These are phyloP conservation scores for Lonicera japonica DNA, from an alignment of 129 eudicot genomes.

Conservation along the genomic window DNA sequence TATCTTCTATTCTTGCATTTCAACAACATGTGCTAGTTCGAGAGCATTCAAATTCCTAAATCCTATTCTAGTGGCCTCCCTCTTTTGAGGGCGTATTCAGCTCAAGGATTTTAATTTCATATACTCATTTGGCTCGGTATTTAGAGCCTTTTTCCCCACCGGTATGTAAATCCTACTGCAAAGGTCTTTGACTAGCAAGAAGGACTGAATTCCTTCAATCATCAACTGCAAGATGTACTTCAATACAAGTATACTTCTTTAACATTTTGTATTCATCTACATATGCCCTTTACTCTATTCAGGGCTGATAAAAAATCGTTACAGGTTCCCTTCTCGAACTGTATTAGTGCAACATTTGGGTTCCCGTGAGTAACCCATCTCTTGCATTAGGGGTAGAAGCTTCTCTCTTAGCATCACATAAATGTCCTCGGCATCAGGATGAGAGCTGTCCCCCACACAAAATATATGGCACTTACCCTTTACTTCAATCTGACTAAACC, in stretches of 20 bases:
- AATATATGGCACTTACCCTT: constrained; percentile 38
- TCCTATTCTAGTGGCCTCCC: not conserved
- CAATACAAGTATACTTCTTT: too few species aligned
- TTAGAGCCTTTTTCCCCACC: not conserved
- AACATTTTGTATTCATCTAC: too few species aligned
- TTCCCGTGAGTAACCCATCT: not conserved
- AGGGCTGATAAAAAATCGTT: too few species aligned
- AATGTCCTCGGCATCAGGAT: constrained; percentile 28
- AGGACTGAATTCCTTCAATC: too few species aligned
- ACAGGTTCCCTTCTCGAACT: not conserved
- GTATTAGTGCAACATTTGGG: not conserved
- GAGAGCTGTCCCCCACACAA: constrained; percentile 34
- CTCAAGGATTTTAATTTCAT: too few species aligned
- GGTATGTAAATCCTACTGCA: not conserved
- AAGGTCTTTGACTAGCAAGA: too few species aligned
- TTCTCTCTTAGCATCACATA: constrained; percentile 20
- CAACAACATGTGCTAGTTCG: not conserved
- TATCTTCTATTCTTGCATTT: not conserved
- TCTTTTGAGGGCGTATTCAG: not conserved
- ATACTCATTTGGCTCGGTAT: too few species aligned
- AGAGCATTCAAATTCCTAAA: not conserved
- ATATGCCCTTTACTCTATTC: too few species aligned
- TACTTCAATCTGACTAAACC: constrained; percentile 37
- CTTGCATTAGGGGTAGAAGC: constrained; percentile 37
- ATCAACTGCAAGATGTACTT: too few species aligned